phyloP scores from a whole-genome alignment of 345 rosid genomes.

The Eucalyptus paniculata region DNA sequence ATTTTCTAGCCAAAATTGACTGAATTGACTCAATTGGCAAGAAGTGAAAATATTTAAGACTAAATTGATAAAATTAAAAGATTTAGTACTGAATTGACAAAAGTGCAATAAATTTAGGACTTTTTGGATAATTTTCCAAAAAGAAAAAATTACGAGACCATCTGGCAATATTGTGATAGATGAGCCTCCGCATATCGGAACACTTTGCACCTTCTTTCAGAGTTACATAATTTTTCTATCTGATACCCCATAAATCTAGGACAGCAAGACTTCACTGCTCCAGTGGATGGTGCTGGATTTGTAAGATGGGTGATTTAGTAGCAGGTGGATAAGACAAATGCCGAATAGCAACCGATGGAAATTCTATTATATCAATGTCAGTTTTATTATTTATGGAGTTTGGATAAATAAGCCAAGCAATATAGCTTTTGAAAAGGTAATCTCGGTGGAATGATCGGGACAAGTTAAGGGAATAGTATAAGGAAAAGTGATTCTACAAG shows the following conservation, averaged over 20 bases:
- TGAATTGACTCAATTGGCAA: too few relatives aligned
- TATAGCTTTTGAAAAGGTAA: not conserved
- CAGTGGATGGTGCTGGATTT: not conserved
- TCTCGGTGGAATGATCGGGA: not conserved
- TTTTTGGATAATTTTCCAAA: too few relatives aligned
- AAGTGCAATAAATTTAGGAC: too few relatives aligned
- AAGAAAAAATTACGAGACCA: too few relatives aligned
- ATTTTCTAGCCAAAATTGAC: accelerated
- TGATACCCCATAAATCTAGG: not conserved
- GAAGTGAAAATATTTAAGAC: accelerated
- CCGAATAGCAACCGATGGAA: not conserved
- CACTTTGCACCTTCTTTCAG: not conserved
- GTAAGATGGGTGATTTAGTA: not conserved
- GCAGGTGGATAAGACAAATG: not conserved
- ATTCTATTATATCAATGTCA: not conserved
- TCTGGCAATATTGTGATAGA: too few relatives aligned
- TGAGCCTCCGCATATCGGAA: not conserved
- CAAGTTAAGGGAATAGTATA: not conserved
- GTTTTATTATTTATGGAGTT: not conserved
- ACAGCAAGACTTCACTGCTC: not conserved
- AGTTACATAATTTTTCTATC: not conserved
- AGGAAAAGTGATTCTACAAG: not conserved
- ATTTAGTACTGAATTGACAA: too few relatives aligned
- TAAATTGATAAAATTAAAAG: too few relatives aligned
- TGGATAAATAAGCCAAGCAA: not conserved